Evolutionary conservation across 257 asterid genomes (phyloP), one percentile per base, ranked within the genome.

Genomic region (Linaria vulgaris): DNA sequence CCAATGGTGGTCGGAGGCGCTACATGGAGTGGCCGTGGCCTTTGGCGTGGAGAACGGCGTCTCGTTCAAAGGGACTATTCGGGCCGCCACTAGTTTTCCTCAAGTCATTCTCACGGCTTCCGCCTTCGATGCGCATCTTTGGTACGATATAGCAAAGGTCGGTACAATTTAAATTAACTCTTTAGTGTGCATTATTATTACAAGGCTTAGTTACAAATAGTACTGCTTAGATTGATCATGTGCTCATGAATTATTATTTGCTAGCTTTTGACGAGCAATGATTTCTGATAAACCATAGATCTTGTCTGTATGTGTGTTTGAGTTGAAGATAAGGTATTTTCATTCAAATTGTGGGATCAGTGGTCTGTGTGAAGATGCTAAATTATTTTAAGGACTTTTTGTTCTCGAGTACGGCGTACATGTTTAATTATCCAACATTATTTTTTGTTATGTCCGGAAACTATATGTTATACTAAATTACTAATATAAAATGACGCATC

Each of bases 51-150:
- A 76, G 23, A 63, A 63, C 19, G 86, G 81, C 1, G 63, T 81
- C n/a, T 39, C 71, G n/a, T 81, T 78, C 71, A 72, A 72, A 1
- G 79, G 79, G 59, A 66, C 63, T 1, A 75, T 81, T 6, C n/a
- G 56, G 15, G 73, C 83, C 0, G 83, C 86, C 41, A 81, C 86
- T 6, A 81, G 86, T 23, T 81, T 81, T 48, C 86, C 86, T 23
- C 96, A 89, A 56, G 94, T 89, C 50, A 86, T 89, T 59, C 95
- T 89, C 59, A 79, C 94, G 19, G 88, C 95, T 20, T 81, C 96
- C 21, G 49, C 86, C 3, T 89, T 89, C 46, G 94, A 89, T 77
- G 72, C 67, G 3, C 19, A 71, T 21, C 85, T 89, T 6, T 89
- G 96, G 96, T 82, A 84, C 56, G 74, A 75, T 63, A 79, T 89